Percentiles rank a stretch among this genome's conserved stretches.
Conservation (phyloP, 495 filamentous ascomycete genomes). For the Neurospora sp. region DNA sequence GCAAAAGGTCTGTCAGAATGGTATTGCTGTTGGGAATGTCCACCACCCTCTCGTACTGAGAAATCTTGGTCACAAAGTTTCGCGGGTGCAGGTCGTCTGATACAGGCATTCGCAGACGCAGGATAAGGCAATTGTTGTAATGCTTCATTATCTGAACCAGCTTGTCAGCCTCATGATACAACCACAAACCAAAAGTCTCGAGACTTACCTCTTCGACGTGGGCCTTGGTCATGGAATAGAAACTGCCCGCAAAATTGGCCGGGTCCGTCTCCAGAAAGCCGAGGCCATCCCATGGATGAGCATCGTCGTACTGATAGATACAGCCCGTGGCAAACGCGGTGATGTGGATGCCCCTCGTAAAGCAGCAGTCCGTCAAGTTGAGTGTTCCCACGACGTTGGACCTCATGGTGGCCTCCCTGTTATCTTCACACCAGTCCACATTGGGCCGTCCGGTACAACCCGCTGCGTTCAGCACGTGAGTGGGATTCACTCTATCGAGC, state of each 20-base stretch:
- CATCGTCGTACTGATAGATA: slow-evolving; percentile 50
- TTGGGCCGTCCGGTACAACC: slow-evolving; percentile 59
- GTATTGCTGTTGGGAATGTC: slow-evolving; percentile 60
- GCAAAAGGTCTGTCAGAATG: slow-evolving; percentile 52
- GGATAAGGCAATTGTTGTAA: slow-evolving; percentile 49
- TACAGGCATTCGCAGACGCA: slow-evolving; percentile 60
- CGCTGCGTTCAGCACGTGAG: slow-evolving; percentile 53
- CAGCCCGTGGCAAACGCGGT: slow-evolving; percentile 59
- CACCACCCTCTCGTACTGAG: slow-evolving; percentile 52
- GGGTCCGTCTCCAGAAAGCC: slow-evolving; percentile 52
- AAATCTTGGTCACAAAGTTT: slow-evolving; percentile 60
- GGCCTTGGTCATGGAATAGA: slow-evolving; percentile 57
- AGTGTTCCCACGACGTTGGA: slow-evolving; percentile 55
- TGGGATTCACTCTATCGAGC: slow-evolving; percentile 47
- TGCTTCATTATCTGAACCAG: slow-evolving; percentile 43
- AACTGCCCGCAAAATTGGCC: slow-evolving; percentile 54
- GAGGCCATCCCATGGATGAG: slow-evolving; percentile 47
- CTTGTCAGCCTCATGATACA: background rate
- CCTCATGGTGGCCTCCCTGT: slow-evolving; percentile 52
- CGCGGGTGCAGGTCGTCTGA: slow-evolving; percentile 55
- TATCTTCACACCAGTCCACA: slow-evolving; percentile 62
- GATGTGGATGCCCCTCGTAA: slow-evolving; percentile 44
- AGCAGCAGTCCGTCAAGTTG: slow-evolving; percentile 52
- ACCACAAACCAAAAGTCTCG: background rate
- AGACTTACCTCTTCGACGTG: slow-evolving; percentile 50